These are phyloP conservation scores for Polytrichum commune DNA, from an alignment of 225 moss, liverwort and hornwort species.

Conservation along the genomic window DNA sequence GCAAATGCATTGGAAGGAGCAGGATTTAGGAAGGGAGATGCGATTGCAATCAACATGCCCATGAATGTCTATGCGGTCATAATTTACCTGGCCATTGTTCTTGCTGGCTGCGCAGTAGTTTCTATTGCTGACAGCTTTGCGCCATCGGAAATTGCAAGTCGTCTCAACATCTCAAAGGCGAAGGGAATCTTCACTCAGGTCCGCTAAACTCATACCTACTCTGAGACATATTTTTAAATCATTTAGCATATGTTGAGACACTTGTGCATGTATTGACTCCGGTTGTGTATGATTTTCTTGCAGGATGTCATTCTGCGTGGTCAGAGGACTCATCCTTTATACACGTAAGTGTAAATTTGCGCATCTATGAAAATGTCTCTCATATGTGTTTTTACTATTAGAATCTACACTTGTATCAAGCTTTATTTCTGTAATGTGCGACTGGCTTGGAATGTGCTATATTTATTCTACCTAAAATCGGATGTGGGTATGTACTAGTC, in stretches of 20 bases:
- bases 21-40: slow-evolving; percentile 76
- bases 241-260: too few relatives aligned
- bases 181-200: slow-evolving; percentile 95
- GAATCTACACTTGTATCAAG: too few relatives aligned
- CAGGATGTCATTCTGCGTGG: slow-evolving; percentile 89
- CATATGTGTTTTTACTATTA: too few relatives aligned
- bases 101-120: slow-evolving; percentile 88
- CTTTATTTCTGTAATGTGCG: too few relatives aligned
- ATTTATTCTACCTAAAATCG: too few relatives aligned
- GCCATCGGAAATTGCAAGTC: slow-evolving; percentile 79
- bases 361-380: not conserved
- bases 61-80: slow-evolving; percentile 84
- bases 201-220: slow-evolving; percentile 3
- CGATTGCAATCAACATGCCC: slow-evolving; percentile 95
- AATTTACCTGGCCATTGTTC: slow-evolving; percentile 80
- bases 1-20: slow-evolving; percentile 73
- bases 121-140: slow-evolving; percentile 98
- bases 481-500: slow-evolving; percentile 33
- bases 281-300: not conserved
- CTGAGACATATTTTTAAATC: not conserved
- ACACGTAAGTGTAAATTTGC: slow-evolving; percentile 49
- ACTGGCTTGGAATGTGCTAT: too few relatives aligned
- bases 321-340: slow-evolving; percentile 74
- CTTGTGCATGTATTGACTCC: too few relatives aligned
- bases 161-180: slow-evolving; percentile 75